Percentiles rank a stretch among this genome's conserved stretches.
Conservation (phyloP, 192 early-diverging fungal species). For the Entomortierella lignicola region DNA sequence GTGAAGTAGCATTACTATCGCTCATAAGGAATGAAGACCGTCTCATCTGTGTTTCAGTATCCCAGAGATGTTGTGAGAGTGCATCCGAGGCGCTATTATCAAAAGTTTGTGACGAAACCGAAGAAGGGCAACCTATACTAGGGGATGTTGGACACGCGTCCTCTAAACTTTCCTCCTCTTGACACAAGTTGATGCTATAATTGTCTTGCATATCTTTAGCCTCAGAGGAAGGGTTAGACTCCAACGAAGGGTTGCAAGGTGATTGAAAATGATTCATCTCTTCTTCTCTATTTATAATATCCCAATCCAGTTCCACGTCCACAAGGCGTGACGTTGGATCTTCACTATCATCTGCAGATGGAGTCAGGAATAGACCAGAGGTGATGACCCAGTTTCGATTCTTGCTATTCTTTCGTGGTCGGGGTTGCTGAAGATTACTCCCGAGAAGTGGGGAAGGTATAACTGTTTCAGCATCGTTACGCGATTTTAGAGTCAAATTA, state of each 20-base stretch:
- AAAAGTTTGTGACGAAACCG: background rate
- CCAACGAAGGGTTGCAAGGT: background rate
- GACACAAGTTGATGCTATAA: background rate
- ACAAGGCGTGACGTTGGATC: background rate
- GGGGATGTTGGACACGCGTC: background rate
- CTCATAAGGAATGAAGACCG: slow-evolving; percentile 40
- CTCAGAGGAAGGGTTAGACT: background rate
- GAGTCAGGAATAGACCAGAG: slow-evolving; percentile 16
- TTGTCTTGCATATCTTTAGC: background rate
- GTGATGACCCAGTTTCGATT: slow-evolving; percentile 29
- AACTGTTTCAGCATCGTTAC: background rate
- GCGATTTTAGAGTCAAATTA: background rate
- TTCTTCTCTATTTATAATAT: background rate
- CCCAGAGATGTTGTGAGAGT: slow-evolving; percentile 32
- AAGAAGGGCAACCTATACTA: background rate
- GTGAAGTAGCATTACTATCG: background rate
- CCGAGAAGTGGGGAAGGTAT: background rate
- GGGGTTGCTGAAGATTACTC: background rate
- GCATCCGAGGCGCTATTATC: background rate
- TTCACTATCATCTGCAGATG: background rate
- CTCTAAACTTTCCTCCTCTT: background rate
- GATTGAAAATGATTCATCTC: background rate
- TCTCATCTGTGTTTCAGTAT: slow-evolving; percentile 43
- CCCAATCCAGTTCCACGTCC: background rate
- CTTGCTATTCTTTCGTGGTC: slow-evolving; percentile 7